A percentile compares a stretch with the other conserved stretches of the same genome.
These are phyloP conservation scores for Eremochloa ophiuroides DNA, from an alignment of 176 grass and related monocot species.

Conservation along the genomic window DNA sequence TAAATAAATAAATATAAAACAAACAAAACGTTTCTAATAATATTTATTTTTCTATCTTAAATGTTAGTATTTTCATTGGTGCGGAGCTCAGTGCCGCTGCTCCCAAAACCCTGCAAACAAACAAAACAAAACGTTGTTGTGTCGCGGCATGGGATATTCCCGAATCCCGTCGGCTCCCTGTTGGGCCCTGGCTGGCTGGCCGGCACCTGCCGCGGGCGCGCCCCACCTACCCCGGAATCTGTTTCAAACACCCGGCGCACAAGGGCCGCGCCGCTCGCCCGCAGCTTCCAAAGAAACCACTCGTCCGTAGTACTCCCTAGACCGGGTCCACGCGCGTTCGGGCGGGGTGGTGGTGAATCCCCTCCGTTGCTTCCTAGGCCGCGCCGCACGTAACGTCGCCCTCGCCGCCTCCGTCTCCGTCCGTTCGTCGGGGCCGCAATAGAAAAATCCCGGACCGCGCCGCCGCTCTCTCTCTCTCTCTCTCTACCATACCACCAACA, in stretches of 20 bases:
- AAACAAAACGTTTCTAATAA: too few relatives aligned
- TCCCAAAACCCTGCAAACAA: too few relatives aligned
- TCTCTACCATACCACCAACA: too few relatives aligned
- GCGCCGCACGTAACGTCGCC: background rate
- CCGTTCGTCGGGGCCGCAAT: background rate
- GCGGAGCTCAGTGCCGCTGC: too few relatives aligned
- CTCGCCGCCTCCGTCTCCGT: background rate
- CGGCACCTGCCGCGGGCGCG: background rate
- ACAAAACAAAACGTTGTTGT: too few relatives aligned
- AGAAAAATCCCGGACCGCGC: background rate
- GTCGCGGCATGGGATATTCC: background rate
- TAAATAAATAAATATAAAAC: too few relatives aligned
- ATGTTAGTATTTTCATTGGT: too few relatives aligned
- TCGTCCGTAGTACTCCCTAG: background rate
- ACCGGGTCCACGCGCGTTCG: background rate
- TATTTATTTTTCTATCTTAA: too few relatives aligned
- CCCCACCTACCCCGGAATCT: background rate
- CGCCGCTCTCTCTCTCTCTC: too few relatives aligned
- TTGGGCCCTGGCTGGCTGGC: background rate
- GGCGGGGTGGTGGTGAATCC: too few relatives aligned
- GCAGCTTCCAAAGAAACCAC: background rate
- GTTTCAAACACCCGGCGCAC: background rate
- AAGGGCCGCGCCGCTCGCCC: background rate
- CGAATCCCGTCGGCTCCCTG: background rate
- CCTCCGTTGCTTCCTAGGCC: conserved; percentile 19